Conservation (phyloP, 1,284 basidiomycete genomes). For the Cutaneotrichosporon sp. region DNA sequence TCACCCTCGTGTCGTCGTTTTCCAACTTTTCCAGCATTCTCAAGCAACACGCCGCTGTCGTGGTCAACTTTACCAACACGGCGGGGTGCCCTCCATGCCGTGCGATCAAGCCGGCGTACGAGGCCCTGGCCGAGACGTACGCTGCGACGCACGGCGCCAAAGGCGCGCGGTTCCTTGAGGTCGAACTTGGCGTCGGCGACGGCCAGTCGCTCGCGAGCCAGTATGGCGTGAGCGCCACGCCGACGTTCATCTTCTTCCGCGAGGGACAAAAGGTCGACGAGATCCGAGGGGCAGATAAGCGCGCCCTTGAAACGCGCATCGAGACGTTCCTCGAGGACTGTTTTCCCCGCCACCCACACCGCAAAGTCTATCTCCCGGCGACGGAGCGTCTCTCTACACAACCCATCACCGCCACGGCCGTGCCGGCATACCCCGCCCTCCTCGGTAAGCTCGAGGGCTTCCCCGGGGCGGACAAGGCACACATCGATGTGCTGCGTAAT, state of each 20-base stretch:
- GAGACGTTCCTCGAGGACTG: constrained; percentile 51
- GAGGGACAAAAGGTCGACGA: constrained; percentile 71
- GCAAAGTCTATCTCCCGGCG: constrained; percentile 57
- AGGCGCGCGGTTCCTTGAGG: constrained; percentile 62
- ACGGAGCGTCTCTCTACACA: constrained; percentile 62
- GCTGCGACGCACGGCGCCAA: constrained; percentile 31
- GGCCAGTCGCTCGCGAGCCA: constrained; percentile 58
- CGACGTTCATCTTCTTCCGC: constrained; percentile 78
- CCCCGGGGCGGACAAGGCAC: constrained; percentile 33
- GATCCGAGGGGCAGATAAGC: constrained; percentile 60
- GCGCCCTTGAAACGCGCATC: constrained; percentile 34
- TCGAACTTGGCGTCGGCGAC: constrained; percentile 67
- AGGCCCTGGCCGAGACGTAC: constrained; percentile 39
- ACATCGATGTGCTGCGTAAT: constrained; percentile 53
- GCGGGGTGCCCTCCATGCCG: constrained; percentile 60
- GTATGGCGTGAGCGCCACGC: constrained; percentile 68
- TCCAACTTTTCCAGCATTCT: constrained; percentile 56
- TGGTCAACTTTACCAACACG: constrained; percentile 62
- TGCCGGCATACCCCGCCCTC: constrained; percentile 63
- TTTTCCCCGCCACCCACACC: constrained; percentile 60
- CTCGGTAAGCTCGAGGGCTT: constrained; percentile 61
- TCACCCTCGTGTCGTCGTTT: constrained; percentile 58
- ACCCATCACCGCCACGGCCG: constrained; percentile 68
- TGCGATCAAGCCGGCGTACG: constrained; percentile 61
- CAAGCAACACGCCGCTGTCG: constrained; percentile 53